Percentiles rank a stretch among this genome's conserved stretches.
These are phyloP conservation scores for Rosa lucieae DNA, from an alignment of 306 rosid species.

Conservation along the genomic window DNA sequence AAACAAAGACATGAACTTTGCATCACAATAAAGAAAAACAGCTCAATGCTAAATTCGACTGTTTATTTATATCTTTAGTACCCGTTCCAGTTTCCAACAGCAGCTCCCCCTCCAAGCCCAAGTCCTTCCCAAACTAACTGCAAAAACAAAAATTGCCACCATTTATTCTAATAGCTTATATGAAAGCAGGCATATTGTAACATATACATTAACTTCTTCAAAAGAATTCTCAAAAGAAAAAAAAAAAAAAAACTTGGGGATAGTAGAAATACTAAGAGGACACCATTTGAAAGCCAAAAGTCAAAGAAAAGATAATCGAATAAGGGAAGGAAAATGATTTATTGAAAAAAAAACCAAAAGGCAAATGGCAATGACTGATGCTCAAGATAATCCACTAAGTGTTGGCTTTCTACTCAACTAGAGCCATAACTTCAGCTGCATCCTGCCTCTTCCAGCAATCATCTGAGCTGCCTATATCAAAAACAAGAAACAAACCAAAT, in stretches of 20 bases:
- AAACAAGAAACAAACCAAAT: slow-evolving; percentile 23
- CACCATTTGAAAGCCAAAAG: neutral
- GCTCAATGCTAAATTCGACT: too few relatives aligned
- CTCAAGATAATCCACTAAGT: slow-evolving; percentile 17
- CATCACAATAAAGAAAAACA: too few relatives aligned
- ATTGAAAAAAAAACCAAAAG: neutral
- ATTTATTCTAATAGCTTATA: too few relatives aligned
- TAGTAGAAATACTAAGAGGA: neutral
- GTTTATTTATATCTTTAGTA: too few relatives aligned
- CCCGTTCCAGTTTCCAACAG: too few relatives aligned
- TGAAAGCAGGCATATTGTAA: too few relatives aligned
- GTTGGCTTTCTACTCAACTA: slow-evolving; percentile 45
- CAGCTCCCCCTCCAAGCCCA: too few relatives aligned
- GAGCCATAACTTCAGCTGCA: slow-evolving; percentile 86
- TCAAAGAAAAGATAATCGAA: neutral
- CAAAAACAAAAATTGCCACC: too few relatives aligned
- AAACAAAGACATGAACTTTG: too few relatives aligned
- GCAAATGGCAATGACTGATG: slow-evolving; percentile 5
- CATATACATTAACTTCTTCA: too few relatives aligned
- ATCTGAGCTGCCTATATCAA: slow-evolving; percentile 78
- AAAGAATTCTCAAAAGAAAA: neutral
- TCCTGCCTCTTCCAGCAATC: slow-evolving; percentile 96
- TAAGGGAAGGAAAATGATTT: neutral
- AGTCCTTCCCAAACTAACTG: too few relatives aligned
- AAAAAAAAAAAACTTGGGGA: neutral